Conservation (phyloP, 2,329 filamentous ascomycete species). For the Pleomassaria siparia region DNA sequence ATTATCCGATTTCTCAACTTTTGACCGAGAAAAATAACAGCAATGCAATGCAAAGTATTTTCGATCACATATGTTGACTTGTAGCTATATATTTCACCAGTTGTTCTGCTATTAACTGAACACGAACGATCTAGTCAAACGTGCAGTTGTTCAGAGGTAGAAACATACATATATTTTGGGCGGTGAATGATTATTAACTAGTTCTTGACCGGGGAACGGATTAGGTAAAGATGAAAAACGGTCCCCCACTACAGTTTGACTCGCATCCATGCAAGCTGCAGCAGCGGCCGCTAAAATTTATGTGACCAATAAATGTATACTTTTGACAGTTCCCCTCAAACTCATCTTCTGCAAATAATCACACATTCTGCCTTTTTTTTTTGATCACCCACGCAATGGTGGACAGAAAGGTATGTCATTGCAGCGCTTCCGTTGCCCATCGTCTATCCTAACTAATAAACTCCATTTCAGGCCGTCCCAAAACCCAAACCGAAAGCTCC, state of each 20-base stretch:
- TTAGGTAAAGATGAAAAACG: not conserved
- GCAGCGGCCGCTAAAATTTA: conserved; percentile 8
- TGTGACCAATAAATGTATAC: not conserved
- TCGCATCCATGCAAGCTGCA: conserved; percentile 3
- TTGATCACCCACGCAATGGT: conserved; percentile 21
- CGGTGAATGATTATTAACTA: too few relatives aligned
- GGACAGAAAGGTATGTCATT: conserved; percentile 29
- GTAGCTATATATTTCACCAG: too few relatives aligned
- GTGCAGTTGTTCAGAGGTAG: too few relatives aligned
- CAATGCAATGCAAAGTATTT: too few relatives aligned
- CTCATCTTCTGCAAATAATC: not conserved
- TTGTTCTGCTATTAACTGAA: too few relatives aligned
- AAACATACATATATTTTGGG: too few relatives aligned
- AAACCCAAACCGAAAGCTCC: conserved; percentile 30
- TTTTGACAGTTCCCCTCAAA: not conserved
- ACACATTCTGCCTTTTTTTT: not conserved
- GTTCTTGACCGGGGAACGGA: too few relatives aligned
- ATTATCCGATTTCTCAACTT: not conserved
- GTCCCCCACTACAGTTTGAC: not conserved
- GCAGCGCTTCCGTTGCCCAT: not conserved
- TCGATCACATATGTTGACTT: too few relatives aligned
- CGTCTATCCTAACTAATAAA: conserved; percentile 15
- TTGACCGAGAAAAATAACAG: too few relatives aligned
- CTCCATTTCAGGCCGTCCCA: conserved; percentile 23
- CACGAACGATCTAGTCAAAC: too few relatives aligned